Evolutionary conservation across 1,284 basidiomycete genomes (phyloP).

Genomic region (Ganoderma sinense): DNA sequence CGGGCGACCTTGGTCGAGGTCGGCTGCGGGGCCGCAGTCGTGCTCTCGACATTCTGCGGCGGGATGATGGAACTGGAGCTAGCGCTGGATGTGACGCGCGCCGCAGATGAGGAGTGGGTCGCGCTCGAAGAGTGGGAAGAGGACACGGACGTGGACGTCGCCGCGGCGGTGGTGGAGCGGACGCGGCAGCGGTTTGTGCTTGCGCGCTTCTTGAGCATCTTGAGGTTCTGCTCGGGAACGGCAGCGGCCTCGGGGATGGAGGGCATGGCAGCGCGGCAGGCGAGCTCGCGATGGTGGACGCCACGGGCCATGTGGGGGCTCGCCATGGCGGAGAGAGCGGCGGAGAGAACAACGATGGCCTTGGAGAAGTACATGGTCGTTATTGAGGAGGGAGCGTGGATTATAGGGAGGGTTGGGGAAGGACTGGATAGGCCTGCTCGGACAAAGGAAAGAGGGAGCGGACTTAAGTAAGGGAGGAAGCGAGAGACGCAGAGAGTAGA

Average conservation of each 20-base stretch:
- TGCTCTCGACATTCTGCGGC: conserved; percentile 33
- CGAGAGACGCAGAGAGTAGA: conserved; percentile 14
- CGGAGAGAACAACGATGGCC: conserved; percentile 53
- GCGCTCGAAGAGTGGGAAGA: not conserved
- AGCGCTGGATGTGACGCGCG: conserved; percentile 17
- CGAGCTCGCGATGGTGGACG: conserved; percentile 40
- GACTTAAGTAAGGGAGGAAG: conserved; percentile 28
- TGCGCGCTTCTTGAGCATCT: conserved; percentile 32
- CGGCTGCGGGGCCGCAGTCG: conserved; percentile 13
- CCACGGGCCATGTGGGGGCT: conserved; percentile 52
- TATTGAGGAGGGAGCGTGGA: conserved; percentile 26
- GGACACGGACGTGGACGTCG: conserved; percentile 11
- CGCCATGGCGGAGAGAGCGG: conserved; percentile 52
- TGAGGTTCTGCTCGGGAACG: conserved; percentile 19
- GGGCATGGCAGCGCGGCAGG: conserved; percentile 44
- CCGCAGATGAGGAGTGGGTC: conserved; percentile 14
- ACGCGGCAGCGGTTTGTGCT: conserved; percentile 37
- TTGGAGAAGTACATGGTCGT: conserved; percentile 54
- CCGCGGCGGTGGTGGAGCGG: conserved; percentile 24
- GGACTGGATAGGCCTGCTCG: conserved; percentile 28
- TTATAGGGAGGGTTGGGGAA: conserved; percentile 28
- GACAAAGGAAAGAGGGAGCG: conserved; percentile 28
- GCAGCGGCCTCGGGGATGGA: conserved; percentile 37
- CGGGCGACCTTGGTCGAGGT: conserved; percentile 30
- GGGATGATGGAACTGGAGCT: conserved; percentile 34